phyloP scores from a whole-genome alignment of 176 grass and related monocot species.

The Lolium rigidum region DNA sequence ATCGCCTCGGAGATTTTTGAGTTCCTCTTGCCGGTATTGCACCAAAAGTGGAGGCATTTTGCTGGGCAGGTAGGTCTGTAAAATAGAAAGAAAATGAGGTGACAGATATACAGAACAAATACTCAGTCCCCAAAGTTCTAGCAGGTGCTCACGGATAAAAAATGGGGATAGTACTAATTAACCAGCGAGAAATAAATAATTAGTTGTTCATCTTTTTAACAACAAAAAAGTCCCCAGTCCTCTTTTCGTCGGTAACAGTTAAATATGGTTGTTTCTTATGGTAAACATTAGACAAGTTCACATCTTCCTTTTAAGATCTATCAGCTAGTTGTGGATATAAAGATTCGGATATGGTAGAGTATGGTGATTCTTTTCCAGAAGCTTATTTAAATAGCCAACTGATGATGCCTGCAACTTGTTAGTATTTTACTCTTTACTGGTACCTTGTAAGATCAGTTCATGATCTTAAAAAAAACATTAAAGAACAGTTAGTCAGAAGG shows the following conservation, averaged over 20 bases:
- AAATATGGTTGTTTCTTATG: neutral
- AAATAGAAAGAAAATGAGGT: neutral
- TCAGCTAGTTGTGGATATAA: slow-evolving; percentile 16
- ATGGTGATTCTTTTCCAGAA: neutral
- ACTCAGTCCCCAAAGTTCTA: neutral
- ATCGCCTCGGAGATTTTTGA: slow-evolving; percentile 61
- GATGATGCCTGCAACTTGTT: slow-evolving; percentile 4
- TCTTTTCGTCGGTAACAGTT: neutral
- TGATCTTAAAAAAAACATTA: neutral
- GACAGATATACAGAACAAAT: neutral
- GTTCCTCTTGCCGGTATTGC: slow-evolving; percentile 67
- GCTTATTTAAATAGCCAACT: neutral
- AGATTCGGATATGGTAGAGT: slow-evolving; percentile 3
- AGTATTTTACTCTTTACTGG: neutral
- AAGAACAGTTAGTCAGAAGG: neutral
- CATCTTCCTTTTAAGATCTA: neutral
- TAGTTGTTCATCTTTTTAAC: too few relatives aligned
- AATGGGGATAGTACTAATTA: neutral
- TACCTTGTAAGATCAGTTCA: neutral
- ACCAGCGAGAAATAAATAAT: neutral
- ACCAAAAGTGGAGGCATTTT: slow-evolving; percentile 67
- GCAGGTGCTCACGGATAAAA: neutral
- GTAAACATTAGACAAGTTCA: neutral
- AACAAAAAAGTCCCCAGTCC: neutral
- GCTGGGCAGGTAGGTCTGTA: slow-evolving; percentile 77